Conservation (phyloP, 1,284 basidiomycete species). For the Marasmius fiardii region DNA sequence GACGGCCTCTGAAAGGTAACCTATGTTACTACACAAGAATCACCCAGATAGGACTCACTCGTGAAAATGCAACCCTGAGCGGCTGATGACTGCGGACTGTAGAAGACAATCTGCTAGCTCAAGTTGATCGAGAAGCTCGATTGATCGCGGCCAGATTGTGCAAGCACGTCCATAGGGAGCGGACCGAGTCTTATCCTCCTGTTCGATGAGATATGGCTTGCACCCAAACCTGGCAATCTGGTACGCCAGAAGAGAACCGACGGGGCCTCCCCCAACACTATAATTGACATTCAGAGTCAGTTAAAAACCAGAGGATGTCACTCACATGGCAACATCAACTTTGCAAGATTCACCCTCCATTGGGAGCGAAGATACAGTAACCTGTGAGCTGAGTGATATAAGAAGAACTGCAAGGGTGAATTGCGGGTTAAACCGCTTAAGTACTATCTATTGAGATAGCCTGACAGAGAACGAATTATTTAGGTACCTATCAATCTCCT, state of each 20-base stretch:
- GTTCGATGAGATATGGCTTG: conserved; percentile 20
- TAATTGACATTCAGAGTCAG: neutral
- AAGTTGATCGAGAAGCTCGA: conserved; percentile 23
- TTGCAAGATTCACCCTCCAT: neutral
- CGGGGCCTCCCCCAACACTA: conserved; percentile 23
- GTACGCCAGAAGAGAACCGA: conserved; percentile 21
- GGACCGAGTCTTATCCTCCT: conserved; percentile 20
- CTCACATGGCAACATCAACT: neutral
- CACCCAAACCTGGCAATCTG: conserved; percentile 24
- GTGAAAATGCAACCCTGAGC: conserved; percentile 21
- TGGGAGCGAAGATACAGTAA: neutral
- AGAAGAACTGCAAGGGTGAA: neutral
- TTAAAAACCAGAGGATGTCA: neutral
- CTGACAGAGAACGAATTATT: no score
- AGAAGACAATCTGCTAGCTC: conserved; percentile 21
- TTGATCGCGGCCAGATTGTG: conserved; percentile 23
- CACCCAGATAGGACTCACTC: conserved; percentile 11
- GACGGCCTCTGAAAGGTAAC: conserved; percentile 16
- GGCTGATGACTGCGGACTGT: conserved; percentile 21
- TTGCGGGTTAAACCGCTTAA: no score
- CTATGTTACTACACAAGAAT: neutral
- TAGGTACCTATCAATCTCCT: no score
- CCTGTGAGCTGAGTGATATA: neutral
- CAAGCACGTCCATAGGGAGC: conserved; percentile 21
- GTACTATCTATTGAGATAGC: no score